Evolutionary conservation across 83 land plant genomes (phyloP), one percentile per base, ranked within the genome.

Genomic region (Diphasiastrum complanatum): DNA sequence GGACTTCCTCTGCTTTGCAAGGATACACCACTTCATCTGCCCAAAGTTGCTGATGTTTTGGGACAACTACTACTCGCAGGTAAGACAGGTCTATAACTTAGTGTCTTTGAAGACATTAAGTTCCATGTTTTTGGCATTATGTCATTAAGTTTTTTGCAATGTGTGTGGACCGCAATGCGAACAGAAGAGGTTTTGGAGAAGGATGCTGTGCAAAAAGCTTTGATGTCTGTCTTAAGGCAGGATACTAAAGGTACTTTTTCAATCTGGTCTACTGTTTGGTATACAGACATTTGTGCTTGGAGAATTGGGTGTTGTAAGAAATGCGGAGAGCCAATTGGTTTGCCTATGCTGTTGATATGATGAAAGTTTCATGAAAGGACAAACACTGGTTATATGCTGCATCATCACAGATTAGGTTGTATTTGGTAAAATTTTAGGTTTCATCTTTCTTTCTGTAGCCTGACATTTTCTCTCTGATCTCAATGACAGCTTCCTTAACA

Each of bases 1-100:
- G 97, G 91, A 1, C 90, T 91, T 60, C 90, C 95, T 36, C 81
- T 85, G 59, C 73, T 91, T 32, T 85, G 96, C 80, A 91, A 91
- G 60, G 97, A 91, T 78, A 80, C 80, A 5, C 82, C 89, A 5
- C 85, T 80, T 45, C 57, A 81, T 72, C 65, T 85, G 24, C 70
- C 87, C 18, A 85, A 91, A 50, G 83, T 91, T 58, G 87, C 85
- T 22, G 85, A 88, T 76, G 78, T 88, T 56, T 72, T 83, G 26
- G 97, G 77, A 4, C 96, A 91, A 67, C 87, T 91, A 1, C 85
- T 91, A 22, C 38, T 64, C 19, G 76, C 80, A 53, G 96, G 97
- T 91, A 16, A 8, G 68, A 19, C 33, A 14, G 22, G 12, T 5
- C 52, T 20, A 5, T 20, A 40, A 16, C 12, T 40, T 8, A 40